Conservation (phyloP, 2,329 filamentous ascomycete genomes). For the Exserohilum rostratum region DNA sequence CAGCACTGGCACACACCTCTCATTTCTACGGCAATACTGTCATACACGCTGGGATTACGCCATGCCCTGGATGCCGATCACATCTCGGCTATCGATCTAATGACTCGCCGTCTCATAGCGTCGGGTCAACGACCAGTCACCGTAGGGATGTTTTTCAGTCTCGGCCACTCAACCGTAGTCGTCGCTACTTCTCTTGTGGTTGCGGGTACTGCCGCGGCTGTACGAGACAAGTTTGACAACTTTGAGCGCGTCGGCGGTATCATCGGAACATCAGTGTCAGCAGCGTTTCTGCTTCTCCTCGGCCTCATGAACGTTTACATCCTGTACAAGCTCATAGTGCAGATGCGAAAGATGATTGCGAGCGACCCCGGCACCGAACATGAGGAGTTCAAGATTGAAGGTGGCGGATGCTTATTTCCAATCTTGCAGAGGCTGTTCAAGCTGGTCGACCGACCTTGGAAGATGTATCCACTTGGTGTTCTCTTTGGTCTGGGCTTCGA, state of each 20-base stretch:
- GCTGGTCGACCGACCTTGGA: slow-evolving; percentile 78
- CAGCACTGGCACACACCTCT: slow-evolving; percentile 59
- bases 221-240: slow-evolving; percentile 78
- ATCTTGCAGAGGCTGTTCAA: slow-evolving; percentile 78
- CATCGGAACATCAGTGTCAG: slow-evolving; percentile 85
- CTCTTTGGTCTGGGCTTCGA: slow-evolving; percentile 92
- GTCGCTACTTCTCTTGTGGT: slow-evolving; percentile 89
- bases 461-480: slow-evolving; percentile 91
- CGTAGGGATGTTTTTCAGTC: slow-evolving; percentile 91
- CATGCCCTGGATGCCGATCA: slow-evolving; percentile 99
- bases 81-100: slow-evolving; percentile 88
- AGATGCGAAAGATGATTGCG: slow-evolving; percentile 67
- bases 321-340: slow-evolving; percentile 73
- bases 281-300: slow-evolving; percentile 79
- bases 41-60: slow-evolving; percentile 86
- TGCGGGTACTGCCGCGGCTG: slow-evolving; percentile 84
- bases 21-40: slow-evolving; percentile 79
- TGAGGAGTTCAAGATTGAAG: slow-evolving; percentile 71
- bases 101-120: slow-evolving; percentile 87
- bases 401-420: slow-evolving; percentile 74
- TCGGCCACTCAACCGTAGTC: slow-evolving; percentile 93
- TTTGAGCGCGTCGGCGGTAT: slow-evolving; percentile 85
- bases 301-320: slow-evolving; percentile 88
- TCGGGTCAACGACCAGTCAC: slow-evolving; percentile 85
- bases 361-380: slow-evolving; percentile 55